A percentile compares a stretch with the other conserved stretches of the same genome.
These are phyloP conservation scores for Caloboletus inedulis DNA, from an alignment of 1,284 basidiomycete genomes.

Conservation along the genomic window DNA sequence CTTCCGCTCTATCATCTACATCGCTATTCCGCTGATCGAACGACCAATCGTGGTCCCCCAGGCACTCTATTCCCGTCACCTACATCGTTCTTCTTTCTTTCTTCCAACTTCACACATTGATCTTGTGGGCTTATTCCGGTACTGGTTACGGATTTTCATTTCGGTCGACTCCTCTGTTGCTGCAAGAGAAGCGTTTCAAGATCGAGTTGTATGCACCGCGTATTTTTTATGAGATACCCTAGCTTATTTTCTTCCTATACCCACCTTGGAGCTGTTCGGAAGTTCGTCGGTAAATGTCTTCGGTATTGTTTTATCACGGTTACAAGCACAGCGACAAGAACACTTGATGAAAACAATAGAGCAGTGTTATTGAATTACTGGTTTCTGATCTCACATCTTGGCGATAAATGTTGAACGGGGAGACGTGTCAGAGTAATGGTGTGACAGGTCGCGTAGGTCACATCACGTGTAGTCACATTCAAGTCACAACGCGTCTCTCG, in stretches of 20 bases:
- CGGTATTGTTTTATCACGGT: neutral
- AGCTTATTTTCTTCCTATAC: constrained; percentile 8
- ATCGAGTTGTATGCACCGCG: constrained; percentile 10
- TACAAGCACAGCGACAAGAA: neutral
- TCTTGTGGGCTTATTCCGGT: constrained; percentile 14
- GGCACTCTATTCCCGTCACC: constrained; percentile 10
- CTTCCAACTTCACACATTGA: neutral
- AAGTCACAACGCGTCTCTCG: neutral
- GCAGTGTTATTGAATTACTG: neutral
- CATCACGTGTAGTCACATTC: constrained; percentile 20
- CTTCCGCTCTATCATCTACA: constrained; percentile 15
- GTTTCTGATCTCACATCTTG: neutral
- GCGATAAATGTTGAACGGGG: neutral
- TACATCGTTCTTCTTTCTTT: constrained; percentile 1
- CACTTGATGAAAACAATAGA: neutral
- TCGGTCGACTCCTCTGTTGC: neutral
- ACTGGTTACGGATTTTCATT: constrained; percentile 22
- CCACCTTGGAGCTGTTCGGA: neutral
- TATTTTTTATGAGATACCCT: constrained; percentile 27
- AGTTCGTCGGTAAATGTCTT: neutral
- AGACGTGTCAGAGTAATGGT: neutral
- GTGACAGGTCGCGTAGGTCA: constrained; percentile 31
- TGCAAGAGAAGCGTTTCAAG: neutral
- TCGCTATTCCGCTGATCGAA: constrained; percentile 18
- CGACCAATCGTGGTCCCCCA: neutral